phyloP scores from a whole-genome alignment of 768 basidiomycete species.

The Mycena leptocephala region DNA sequence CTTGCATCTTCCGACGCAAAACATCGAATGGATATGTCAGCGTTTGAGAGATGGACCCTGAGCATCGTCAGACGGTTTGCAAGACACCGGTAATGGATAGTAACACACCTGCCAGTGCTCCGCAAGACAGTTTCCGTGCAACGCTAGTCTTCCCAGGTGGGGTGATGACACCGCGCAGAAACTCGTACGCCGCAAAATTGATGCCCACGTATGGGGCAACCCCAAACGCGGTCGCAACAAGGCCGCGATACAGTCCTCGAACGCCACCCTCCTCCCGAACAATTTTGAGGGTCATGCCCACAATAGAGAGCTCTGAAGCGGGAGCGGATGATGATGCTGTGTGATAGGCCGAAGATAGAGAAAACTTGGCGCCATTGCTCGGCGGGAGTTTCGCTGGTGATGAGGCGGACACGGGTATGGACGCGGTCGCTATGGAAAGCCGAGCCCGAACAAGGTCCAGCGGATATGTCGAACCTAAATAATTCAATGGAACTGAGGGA shows the following conservation, averaged over 20 bases:
- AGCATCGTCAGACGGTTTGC: not conserved
- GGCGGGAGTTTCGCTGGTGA: slow-evolving; percentile 32
- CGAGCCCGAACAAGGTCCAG: slow-evolving; percentile 95
- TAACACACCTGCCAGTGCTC: slow-evolving; percentile 85
- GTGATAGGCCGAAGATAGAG: slow-evolving; percentile 70
- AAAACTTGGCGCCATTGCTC: slow-evolving; percentile 47
- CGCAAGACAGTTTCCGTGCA: slow-evolving; percentile 84
- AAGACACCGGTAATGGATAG: slow-evolving; percentile 4
- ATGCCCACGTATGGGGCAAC: slow-evolving; percentile 94
- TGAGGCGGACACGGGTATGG: slow-evolving; percentile 61
- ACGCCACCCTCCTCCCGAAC: slow-evolving; percentile 94
- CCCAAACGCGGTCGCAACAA: slow-evolving; percentile 88
- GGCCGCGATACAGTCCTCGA: slow-evolving; percentile 88
- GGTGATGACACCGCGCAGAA: slow-evolving; percentile 80
- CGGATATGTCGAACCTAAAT: slow-evolving; percentile 94
- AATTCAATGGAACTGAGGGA: slow-evolving; percentile 14
- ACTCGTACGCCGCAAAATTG: slow-evolving; percentile 96
- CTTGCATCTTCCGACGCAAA: slow-evolving; percentile 95
- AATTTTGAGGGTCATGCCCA: slow-evolving; percentile 93
- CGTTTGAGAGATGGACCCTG: slow-evolving; percentile 94
- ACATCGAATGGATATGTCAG: slow-evolving; percentile 98
- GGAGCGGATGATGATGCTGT: slow-evolving; percentile 60
- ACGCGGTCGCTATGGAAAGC: slow-evolving; percentile 94
- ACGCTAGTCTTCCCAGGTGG: slow-evolving; percentile 86
- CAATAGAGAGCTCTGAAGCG: slow-evolving; percentile 74